A percentile compares a stretch with the other conserved stretches of the same genome.
Conservation (phyloP, 768 basidiomycete species). For the Coprinopsis marcescibilis region DNA sequence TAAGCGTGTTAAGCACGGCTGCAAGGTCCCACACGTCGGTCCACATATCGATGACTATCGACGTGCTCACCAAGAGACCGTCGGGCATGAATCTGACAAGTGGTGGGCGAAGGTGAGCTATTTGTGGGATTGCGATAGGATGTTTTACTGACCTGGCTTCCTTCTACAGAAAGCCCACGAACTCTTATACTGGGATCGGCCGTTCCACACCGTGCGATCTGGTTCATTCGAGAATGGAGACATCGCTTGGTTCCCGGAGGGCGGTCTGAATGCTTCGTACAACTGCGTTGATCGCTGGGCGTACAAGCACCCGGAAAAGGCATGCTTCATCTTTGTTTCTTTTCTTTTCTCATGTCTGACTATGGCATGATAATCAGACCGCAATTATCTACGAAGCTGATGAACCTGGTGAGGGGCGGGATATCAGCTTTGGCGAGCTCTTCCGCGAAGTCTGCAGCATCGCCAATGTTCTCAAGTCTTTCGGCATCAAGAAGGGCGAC, state of each 20-base stretch:
- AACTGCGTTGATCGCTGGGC: constrained; percentile 98
- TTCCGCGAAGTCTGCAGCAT: constrained; percentile 83
- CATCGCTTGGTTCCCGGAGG: constrained; percentile 95
- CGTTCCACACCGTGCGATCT: constrained; percentile 80
- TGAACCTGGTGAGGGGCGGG: constrained; percentile 75
- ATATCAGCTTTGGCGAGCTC: constrained; percentile 79
- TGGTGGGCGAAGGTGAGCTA: constrained; percentile 81
- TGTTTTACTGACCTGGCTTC: not conserved
- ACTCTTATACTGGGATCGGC: constrained; percentile 80
- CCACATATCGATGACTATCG: constrained; percentile 75
- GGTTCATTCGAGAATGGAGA: constrained; percentile 84
- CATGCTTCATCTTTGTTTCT: constrained; percentile 19
- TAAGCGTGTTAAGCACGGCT: constrained; percentile 57
- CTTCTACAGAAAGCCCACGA: constrained; percentile 57
- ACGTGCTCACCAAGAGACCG: constrained; percentile 57
- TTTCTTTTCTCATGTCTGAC: not conserved
- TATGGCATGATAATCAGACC: constrained; percentile 38
- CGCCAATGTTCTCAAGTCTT: constrained; percentile 86
- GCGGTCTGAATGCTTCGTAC: constrained; percentile 87
- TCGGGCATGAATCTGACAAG: constrained; percentile 71
- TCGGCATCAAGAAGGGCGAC: constrained; percentile 94
- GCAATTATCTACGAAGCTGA: constrained; percentile 99
- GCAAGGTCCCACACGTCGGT: constrained; percentile 70
- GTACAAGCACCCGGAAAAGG: constrained; percentile 81
- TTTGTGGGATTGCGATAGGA: not conserved